These are phyloP conservation scores for Bipolaris gigantea DNA, from an alignment of 2,329 filamentous ascomycete species.

Conservation along the genomic window DNA sequence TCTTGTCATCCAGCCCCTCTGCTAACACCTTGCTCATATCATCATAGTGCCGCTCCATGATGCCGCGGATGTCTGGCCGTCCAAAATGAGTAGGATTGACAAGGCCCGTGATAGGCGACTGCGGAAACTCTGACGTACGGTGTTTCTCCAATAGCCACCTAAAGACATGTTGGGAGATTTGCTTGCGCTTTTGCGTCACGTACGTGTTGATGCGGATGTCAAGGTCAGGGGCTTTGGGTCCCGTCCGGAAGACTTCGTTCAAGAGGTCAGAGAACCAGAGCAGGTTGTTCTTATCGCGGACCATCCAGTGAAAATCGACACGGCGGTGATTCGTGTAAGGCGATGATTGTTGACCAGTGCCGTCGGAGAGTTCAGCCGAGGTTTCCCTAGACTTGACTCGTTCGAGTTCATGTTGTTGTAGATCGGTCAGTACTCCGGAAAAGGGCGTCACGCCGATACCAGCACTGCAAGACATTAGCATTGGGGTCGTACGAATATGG, in stretches of 20 bases:
- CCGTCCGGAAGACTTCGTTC: conserved; percentile 49
- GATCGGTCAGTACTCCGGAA: conserved; percentile 58
- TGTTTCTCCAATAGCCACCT: conserved; percentile 61
- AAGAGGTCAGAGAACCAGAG: conserved; percentile 62
- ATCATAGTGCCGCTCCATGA: conserved; percentile 58
- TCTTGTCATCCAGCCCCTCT: conserved; percentile 23
- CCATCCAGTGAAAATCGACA: conserved; percentile 64
- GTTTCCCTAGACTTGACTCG: conserved; percentile 23
- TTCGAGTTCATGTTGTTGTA: conserved; percentile 52
- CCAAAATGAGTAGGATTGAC: conserved; percentile 59
- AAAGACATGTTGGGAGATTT: conserved; percentile 58
- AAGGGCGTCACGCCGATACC: conserved; percentile 63
- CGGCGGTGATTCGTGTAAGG: conserved; percentile 50
- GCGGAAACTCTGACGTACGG: conserved; percentile 55
- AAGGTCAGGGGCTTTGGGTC: conserved; percentile 43
- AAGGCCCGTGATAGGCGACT: conserved; percentile 58
- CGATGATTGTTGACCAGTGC: conserved; percentile 12
- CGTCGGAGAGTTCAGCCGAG: conserved; percentile 10
- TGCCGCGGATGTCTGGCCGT: conserved; percentile 56
- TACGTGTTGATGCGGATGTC: conserved; percentile 61
- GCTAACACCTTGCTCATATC: conserved; percentile 50
- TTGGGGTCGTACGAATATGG: fast-evolving
- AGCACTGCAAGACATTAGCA: conserved; percentile 38
- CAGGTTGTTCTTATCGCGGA: conserved; percentile 59
- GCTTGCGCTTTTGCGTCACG: conserved; percentile 58